Conservation (phyloP, 345 rosid genomes). For the Ceriops zippeliana region DNA sequence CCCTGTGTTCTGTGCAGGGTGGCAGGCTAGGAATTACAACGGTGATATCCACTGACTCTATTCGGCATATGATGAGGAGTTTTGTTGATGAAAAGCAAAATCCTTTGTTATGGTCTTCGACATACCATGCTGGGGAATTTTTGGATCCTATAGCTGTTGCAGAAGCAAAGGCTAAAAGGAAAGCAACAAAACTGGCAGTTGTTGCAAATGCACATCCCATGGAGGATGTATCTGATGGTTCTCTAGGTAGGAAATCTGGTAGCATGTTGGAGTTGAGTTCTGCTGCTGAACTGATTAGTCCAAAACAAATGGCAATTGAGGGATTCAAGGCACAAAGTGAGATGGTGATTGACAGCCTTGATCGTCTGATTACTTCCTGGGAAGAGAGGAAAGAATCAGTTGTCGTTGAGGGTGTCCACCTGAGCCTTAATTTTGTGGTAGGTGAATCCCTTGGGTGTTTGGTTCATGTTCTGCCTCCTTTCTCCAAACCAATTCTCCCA, state of each 20-base stretch:
- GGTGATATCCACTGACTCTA: conserved; percentile 94
- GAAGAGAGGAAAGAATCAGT: conserved; percentile 98
- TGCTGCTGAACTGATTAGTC: conserved; percentile 49
- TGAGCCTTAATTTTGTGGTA: conserved; percentile 99
- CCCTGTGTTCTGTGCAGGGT: conserved; percentile 35
- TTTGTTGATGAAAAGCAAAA: conserved; percentile 86
- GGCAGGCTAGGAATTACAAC: conserved; percentile 91
- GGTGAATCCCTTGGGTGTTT: conserved; percentile 20
- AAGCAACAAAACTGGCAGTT: conserved; percentile 67
- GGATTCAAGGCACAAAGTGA: conserved; percentile 99
- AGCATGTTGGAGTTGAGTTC: conserved; percentile 36
- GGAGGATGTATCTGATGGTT: conserved; percentile 41
- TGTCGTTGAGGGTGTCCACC: conserved; percentile 94
- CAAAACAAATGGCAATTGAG: conserved; percentile 93
- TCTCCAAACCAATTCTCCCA: not conserved
- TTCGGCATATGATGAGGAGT: conserved; percentile 99
- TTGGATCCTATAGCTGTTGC: conserved; percentile 93
- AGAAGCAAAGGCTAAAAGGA: conserved; percentile 76
- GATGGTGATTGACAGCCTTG: conserved; percentile 98
- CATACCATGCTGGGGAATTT: conserved; percentile 94
- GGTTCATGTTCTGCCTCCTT: conserved; percentile 5
- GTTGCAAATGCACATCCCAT: conserved; percentile 34
- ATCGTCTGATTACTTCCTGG: conserved; percentile 93
- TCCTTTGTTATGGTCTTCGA: conserved; percentile 97
- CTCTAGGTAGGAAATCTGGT: conserved; percentile 43